Evolutionary conservation across 192 early-diverging fungal genomes (phyloP).

Genomic region (Entomortierella chlamydospora): DNA sequence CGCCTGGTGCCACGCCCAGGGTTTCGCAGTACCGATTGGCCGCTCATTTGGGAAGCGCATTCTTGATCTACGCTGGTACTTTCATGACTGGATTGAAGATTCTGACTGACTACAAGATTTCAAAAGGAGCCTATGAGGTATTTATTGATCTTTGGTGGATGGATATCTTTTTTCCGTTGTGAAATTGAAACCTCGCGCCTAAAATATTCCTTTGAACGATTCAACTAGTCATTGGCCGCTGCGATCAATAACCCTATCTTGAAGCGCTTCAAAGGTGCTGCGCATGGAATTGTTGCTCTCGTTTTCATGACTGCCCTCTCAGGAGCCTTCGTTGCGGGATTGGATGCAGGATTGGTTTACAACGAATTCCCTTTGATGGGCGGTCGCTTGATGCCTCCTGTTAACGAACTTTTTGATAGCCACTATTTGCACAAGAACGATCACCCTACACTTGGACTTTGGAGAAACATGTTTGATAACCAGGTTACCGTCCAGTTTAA

Average conservation of each 20-base stretch:
- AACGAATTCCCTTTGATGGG: constrained; percentile 99
- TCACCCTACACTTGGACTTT: constrained; percentile 64
- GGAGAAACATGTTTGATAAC: constrained; percentile 94
- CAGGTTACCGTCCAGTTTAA: constrained; percentile 95
- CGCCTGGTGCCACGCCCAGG: constrained; percentile 84
- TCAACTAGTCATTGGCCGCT: constrained; percentile 44
- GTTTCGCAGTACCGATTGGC: constrained; percentile 96
- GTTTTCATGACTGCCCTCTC: constrained; percentile 90
- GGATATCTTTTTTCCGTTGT: too few species aligned
- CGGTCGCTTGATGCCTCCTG: constrained; percentile 80
- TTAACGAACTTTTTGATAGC: constrained; percentile 67
- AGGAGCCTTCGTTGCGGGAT: constrained; percentile 94
- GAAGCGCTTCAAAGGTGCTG: constrained; percentile 70
- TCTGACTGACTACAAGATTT: constrained; percentile 75
- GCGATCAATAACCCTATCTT: constrained; percentile 68
- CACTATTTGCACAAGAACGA: constrained; percentile 63
- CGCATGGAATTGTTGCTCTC: constrained; percentile 72
- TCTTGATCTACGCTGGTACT: constrained; percentile 86
- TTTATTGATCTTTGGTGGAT: neutral
- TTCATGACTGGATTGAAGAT: constrained; percentile 84
- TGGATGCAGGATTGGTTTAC: constrained; percentile 97
- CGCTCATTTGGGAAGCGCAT: constrained; percentile 90
- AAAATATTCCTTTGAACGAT: too few species aligned
- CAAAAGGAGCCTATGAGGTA: constrained; percentile 57
- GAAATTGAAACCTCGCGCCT: too few species aligned